Evolutionary conservation across 331 rosid genomes (phyloP).

Genomic region (Malus hybrid): DNA sequence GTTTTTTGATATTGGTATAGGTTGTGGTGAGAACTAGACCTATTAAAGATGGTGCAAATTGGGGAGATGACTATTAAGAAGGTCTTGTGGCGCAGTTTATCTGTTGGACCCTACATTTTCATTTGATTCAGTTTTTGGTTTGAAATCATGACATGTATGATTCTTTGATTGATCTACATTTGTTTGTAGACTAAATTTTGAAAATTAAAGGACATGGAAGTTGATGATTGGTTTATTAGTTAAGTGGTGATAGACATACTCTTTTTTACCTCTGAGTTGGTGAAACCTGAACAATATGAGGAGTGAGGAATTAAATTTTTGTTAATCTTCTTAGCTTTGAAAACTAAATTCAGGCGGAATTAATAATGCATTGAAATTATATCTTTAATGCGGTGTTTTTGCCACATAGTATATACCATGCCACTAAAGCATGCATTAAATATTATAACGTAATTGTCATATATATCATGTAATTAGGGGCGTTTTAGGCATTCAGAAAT

Average conservation of each 20-base stretch:
- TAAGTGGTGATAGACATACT: too few species aligned
- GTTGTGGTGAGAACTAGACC: constrained; percentile 85
- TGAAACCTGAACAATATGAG: background rate
- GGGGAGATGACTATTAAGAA: constrained; percentile 51
- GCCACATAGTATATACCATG: too few species aligned
- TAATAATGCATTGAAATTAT: background rate
- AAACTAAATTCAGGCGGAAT: background rate
- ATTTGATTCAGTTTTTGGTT: constrained; percentile 70
- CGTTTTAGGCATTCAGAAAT: too few species aligned
- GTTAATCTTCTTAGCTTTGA: background rate
- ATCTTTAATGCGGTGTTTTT: too few species aligned
- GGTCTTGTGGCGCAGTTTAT: constrained; percentile 49
- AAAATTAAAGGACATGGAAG: too few species aligned
- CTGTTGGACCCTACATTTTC: constrained; percentile 56
- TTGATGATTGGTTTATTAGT: too few species aligned
- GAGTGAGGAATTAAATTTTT: background rate
- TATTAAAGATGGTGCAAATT: constrained; percentile 21
- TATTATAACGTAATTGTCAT: too few species aligned
- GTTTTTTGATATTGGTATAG: constrained; percentile 25
- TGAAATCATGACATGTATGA: constrained; percentile 65
- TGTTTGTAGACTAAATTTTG: too few species aligned
- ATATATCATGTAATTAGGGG: too few species aligned
- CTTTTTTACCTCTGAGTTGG: background rate
- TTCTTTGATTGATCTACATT: background rate
- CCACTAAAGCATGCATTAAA: too few species aligned